A percentile compares a stretch with the other conserved stretches of the same genome.
phyloP scores from a whole-genome alignment of 164 flowering plant species.

The Santalum album region DNA sequence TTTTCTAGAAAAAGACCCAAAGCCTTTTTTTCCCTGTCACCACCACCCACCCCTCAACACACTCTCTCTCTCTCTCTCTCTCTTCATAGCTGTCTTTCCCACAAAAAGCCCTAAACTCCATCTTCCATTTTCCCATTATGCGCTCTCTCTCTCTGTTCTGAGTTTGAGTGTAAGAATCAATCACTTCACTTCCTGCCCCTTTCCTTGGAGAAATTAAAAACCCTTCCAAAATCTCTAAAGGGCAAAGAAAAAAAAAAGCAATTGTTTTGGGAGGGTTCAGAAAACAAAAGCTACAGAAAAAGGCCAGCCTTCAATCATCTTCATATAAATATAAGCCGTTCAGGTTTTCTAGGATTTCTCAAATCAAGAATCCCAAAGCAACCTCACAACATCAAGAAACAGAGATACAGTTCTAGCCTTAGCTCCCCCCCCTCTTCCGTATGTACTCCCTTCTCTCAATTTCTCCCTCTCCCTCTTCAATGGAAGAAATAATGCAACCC shows the following conservation, averaged over 20 bases:
- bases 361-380: not conserved
- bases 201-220: not conserved
- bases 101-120: not conserved
- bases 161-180: no score
- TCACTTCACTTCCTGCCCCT: not conserved
- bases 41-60: not conserved
- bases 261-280: no score
- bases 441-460: no score
- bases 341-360: not conserved
- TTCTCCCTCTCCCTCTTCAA: no score
- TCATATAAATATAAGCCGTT: not conserved
- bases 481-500: no score
- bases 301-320: not conserved
- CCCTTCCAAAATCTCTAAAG: no score
- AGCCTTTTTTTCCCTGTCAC: not conserved
- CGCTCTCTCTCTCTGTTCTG: not conserved
- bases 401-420: no score
- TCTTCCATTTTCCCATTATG: not conserved
- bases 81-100: not conserved
- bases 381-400: no score
- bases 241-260: no score
- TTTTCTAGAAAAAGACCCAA: not conserved
- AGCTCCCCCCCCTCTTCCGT: no score
- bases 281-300: not conserved
- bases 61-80: not conserved